Conservation (phyloP, 2,329 filamentous ascomycete species). For the Colletotrichum sp. region DNA sequence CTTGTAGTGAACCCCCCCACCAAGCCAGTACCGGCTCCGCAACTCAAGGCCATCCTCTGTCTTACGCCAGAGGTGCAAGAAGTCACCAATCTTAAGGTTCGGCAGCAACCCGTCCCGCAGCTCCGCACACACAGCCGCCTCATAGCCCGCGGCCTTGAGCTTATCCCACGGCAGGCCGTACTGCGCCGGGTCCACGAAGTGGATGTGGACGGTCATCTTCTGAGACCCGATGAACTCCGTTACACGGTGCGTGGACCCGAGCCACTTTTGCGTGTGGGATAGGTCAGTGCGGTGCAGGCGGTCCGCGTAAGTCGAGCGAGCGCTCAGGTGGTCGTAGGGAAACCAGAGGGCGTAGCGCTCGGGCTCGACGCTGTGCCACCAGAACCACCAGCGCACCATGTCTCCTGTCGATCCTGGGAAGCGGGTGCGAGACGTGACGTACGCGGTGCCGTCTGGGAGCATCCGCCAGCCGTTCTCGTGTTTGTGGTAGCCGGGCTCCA, state of each 20-base stretch:
- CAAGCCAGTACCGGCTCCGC: constrained; percentile 14
- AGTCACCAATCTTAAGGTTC: constrained; percentile 16
- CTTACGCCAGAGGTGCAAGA: constrained; percentile 14
- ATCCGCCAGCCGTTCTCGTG: constrained; percentile 13
- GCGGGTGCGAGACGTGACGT: constrained; percentile 10
- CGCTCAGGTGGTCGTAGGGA: constrained; percentile 6
- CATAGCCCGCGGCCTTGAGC: constrained; percentile 5
- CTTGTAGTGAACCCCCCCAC: constrained; percentile 11
- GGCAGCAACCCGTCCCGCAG: neutral
- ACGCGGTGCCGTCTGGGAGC: constrained; percentile 6
- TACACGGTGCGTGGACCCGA: constrained; percentile 16
- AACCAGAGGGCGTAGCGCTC: constrained; percentile 20
- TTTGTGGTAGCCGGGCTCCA: constrained; percentile 9
- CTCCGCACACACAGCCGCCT: constrained; percentile 8
- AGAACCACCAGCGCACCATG: constrained; percentile 19
- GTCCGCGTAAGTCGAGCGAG: constrained; percentile 8
- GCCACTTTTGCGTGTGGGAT: constrained; percentile 18
- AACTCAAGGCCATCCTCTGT: constrained; percentile 7
- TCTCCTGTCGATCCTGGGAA: constrained; percentile 14
- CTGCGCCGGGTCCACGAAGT: constrained; percentile 11
- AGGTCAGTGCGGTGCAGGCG: constrained; percentile 10
- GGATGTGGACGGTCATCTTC: constrained; percentile 13
- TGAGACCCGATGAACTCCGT: constrained; percentile 11
- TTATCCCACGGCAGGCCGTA: constrained; percentile 16
- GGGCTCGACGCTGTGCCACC: constrained; percentile 20